Evolutionary conservation across 2,329 filamentous ascomycete species (phyloP).

Genomic region (Diplodia sapinea): DNA sequence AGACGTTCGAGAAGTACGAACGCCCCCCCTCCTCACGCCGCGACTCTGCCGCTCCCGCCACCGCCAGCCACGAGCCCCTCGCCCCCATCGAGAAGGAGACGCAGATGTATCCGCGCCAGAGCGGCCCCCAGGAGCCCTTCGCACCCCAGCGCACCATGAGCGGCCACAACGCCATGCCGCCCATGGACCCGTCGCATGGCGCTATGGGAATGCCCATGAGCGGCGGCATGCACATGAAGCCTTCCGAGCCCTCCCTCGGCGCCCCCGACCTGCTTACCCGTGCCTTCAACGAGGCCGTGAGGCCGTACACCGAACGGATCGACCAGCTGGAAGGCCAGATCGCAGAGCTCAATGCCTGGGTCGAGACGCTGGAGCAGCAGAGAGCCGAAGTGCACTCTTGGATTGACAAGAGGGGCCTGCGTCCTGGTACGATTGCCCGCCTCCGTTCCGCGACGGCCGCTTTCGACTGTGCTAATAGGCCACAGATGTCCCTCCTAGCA

Average conservation of each 20-base stretch:
- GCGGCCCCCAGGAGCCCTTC: constrained; percentile 49
- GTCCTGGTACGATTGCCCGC: constrained; percentile 52
- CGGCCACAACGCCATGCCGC: constrained; percentile 36
- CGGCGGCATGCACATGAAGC: constrained; percentile 35
- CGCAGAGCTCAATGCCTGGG: constrained; percentile 56
- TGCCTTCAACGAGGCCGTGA: constrained; percentile 60
- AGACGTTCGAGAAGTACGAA: constrained; percentile 49
- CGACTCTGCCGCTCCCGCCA: constrained; percentile 38
- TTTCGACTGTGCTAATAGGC: constrained; percentile 32
- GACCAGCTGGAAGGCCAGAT: constrained; percentile 59
- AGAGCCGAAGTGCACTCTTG: constrained; percentile 59
- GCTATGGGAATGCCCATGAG: constrained; percentile 28
- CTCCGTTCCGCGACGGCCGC: neutral
- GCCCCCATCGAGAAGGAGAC: constrained; percentile 38
- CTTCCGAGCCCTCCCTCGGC: constrained; percentile 47
- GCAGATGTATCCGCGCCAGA: constrained; percentile 54
- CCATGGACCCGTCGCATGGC: constrained; percentile 38
- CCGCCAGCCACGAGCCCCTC: constrained; percentile 39
- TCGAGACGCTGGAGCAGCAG: constrained; percentile 59
- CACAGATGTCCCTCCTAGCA: constrained; percentile 58
- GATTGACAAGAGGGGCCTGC: constrained; percentile 61
- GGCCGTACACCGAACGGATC: constrained; percentile 60
- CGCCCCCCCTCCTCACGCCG: constrained; percentile 49
- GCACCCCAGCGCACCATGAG: constrained; percentile 33
- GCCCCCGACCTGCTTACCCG: constrained; percentile 56